Base-by-base conservation (phyloP, 768 basidiomycete genomes). In the Termitomyces sp. region DNA sequence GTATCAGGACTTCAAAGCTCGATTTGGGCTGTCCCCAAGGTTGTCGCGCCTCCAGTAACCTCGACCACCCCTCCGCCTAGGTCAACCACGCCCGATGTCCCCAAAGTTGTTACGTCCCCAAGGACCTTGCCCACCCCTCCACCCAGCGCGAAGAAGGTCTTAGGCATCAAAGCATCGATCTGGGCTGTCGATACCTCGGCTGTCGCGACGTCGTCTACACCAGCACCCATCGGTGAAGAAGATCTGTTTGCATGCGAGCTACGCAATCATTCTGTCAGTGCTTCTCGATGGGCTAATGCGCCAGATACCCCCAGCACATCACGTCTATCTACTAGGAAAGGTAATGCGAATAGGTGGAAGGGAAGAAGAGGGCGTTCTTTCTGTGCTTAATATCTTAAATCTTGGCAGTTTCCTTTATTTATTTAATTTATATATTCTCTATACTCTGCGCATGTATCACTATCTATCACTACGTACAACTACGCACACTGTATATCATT, bases 221-320 rank as follows among this genome's bases (percentile, higher is more conserved):
- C 50, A 18, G 24, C 6, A 28, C 5, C 6, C 26, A 30, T 53
- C 10, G n/a, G 52, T 42, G 38, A 42, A 20, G 38, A 42, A 14
- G 38, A 42, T 20, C 38, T 53, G 13, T 26, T 42, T 42, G 52
- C n/a, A n/a, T 53, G 24, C 36, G 38, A 53, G 28, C 24, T 14
- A 30, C 38, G 38, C 12, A 56, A 43, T 18, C n/a, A 18, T 6
- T 38, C 35, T 35, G 40, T 42, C 2, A 24, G 56, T 30, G 56
- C 56, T 20, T 56, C 56, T 48, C 46, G 28, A 22, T 57, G 56
- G 56, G 56, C 42, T 16, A 44, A 51, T 9, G 48, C 42, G 24
- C 42, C 56, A 18, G 49, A 52, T 52, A 24, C 42, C 4, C 24
- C 56, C 20, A 57, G 32, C n/a, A 44, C 10, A n/a, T n/a, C 56